Base-by-base conservation (phyloP, 768 basidiomycete genomes). In the Leccinum pellstonianum region DNA sequence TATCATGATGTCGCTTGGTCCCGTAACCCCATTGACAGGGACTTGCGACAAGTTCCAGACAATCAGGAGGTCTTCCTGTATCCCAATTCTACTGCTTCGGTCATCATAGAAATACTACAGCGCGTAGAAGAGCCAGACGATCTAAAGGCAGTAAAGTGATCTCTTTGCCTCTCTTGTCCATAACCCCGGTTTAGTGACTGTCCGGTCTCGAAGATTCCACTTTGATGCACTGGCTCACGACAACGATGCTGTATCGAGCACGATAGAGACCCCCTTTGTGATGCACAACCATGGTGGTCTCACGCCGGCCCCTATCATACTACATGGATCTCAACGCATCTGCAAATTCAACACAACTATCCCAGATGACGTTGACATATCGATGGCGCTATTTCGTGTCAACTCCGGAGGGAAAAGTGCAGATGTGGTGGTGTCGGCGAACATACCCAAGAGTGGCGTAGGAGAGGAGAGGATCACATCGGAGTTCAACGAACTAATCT, bases 51-150 rank as follows among this genome's bases (percentile, higher is more conserved):
- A 75, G 80, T 99, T 12, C 95, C 97, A 14, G 90, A 98, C 70
- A 93, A 86, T 4, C 96, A 99, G 73, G 97, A 98, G 70, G 96
- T 97, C 46, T 90, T 93, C 75, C 71, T 97, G 57, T 87, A 86
- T 56, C 82, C 83, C 6, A 74, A 84, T 52, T 89, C 86, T 5
- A 80, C 80, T 52, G 77, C 86, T 64, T 93, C 89, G 68, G 81
- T 95, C 62, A 82, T 98, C 53, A 75, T 97, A 27, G 97, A 99
- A 70, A 83, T 97, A 23, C 77, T 98, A 12, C 74, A 93, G 71
- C 79, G 85, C 59, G 93, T 96, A 25, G 79, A 86, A 35, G 73
- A 75, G n/a, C 62, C 68, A 12, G 80, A 84, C 57, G 77, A 80
- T 38, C 68, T 77, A 48, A 84, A 88, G 49, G 93, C 93, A 52